phyloP scores from a whole-genome alignment of 305 asterid species.

The Fraxinus angustifolia region DNA sequence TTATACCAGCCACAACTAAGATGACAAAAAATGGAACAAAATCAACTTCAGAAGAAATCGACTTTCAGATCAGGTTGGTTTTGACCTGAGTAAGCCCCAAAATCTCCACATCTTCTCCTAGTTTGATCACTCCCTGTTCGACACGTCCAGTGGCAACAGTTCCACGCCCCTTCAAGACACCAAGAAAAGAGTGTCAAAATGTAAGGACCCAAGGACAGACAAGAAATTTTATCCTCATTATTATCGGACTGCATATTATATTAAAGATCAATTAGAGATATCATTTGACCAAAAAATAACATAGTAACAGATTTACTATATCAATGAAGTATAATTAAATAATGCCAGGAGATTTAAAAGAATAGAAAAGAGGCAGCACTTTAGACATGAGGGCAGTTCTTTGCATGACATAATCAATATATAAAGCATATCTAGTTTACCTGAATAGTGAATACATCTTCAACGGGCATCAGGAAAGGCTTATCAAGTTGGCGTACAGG shows the following conservation, averaged over 20 bases:
- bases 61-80: neutral
- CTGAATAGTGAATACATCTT: conserved; percentile 99
- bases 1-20: neutral
- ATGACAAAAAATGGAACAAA: neutral
- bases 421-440: conserved; percentile 32
- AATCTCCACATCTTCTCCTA: conserved; percentile 95
- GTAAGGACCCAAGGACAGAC: neutral
- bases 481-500: conserved; percentile 88
- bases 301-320: neutral
- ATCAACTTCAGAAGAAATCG: neutral
- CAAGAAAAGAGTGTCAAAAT: conserved; percentile 20
- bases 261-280: neutral
- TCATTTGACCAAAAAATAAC: neutral
- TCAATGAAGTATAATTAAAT: neutral
- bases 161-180: conserved; percentile 82
- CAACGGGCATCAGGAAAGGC: conserved; percentile 93
- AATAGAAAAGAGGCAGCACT: neutral
- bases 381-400: neutral
- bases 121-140: conserved; percentile 86
- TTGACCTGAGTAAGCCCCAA: conserved; percentile 78
- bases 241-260: neutral
- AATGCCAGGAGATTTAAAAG: neutral
- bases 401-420: neutral
- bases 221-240: conserved; percentile 6
- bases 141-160: conserved; percentile 99